Base-by-base conservation (phyloP, 495 filamentous ascomycete genomes). In the Platismatia glauca region DNA sequence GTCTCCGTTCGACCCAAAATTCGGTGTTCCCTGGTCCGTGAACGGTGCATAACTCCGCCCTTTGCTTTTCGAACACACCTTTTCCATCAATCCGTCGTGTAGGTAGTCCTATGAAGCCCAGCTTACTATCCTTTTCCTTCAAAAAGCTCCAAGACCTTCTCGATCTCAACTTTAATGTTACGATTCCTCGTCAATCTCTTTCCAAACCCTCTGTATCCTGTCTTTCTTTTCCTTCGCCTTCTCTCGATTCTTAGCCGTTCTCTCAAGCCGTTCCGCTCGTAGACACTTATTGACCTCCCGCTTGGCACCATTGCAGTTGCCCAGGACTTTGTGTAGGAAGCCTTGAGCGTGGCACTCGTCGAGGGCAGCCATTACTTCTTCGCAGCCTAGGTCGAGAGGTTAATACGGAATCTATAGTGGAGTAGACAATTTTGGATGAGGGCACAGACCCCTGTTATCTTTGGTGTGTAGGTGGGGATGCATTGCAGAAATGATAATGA, bases 391-490 rank as follows among this genome's bases (percentile, higher is more conserved):
- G 46, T 33, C 29, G 37, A 53, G 33, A 22, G 27, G 27, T 62
- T 7, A 29, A 24, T 4, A 27, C n/a, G 46, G 38, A 61, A 27
- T 62, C 16, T 58, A 18, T 39, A 31, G 29, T 16, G 64, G 27
- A 53, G 55, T 38, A 38, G 57, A 41, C 44, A 60, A 41, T 22
- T 58, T 35, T 35, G 43, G 44, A 29, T 9, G 24, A 56, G 13
- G 18, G 29, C 55, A 76, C 78, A 34, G 82, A 96, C 94, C 91
- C 72, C 76, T 77, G 67, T 95, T 96, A 69, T 95, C 84, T 66
- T 91, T 88, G 31, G 90, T 96, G 69, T 97, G 91, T 6, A 98
- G 76, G 75, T 95, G 92, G 31, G 94, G 94, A 89, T 98, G 94
- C 94, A 98, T 98, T 55, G 7, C 37, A 31, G 31, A 29, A 38